Base-by-base conservation (phyloP, 176 grass and related monocot species). In the Dendrocalamus sinicus region DNA sequence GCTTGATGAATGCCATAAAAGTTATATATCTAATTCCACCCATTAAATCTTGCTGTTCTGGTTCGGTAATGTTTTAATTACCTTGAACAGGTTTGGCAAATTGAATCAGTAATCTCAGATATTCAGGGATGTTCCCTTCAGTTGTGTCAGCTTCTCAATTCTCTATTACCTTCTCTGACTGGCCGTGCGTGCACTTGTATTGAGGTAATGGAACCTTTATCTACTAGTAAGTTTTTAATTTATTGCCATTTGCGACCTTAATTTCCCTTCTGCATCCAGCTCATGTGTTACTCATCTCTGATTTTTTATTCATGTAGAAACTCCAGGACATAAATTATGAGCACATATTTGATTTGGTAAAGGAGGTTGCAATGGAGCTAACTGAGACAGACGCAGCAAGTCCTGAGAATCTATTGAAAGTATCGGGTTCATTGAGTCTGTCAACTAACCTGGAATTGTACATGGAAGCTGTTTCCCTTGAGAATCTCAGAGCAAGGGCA, bases 381-480 rank as follows among this genome's bases (percentile, higher is more conserved):
- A 65, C 59, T 79, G 73, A 70, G 59, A 88, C 55, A 43, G 39
- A 37, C n/a, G 43, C 69, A 48, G 81, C 47, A 81, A 83, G 77
- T 75, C 58, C 94, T 16, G 92, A 92, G 54, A 88, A 77, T 76
- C 83, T 99, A 61, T 78, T 55, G 73, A 85, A 77, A 78, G 72
- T 93, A 16, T 96, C 94, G 46, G 83, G 76, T 66, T 88, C 72
- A 75, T 85, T 96, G 45, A 91, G 86, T 84, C 75, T 99, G 82
- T 96, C 89, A 55, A 94, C 94, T 84, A 99, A 99, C 86, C 87
- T 95, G 76, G 96, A 99, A 88, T 76, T 96, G 39, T 92, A 96
- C 67, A 94, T 91, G 90, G 96, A 99, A 86, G 75, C 87, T 88
- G 85, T 99, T 85, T 91, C 96, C 46, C 90, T 99, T 52, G 94